These are phyloP conservation scores for Tagetes erecta DNA, from an alignment of 129 eudicot species.

Conservation along the genomic window DNA sequence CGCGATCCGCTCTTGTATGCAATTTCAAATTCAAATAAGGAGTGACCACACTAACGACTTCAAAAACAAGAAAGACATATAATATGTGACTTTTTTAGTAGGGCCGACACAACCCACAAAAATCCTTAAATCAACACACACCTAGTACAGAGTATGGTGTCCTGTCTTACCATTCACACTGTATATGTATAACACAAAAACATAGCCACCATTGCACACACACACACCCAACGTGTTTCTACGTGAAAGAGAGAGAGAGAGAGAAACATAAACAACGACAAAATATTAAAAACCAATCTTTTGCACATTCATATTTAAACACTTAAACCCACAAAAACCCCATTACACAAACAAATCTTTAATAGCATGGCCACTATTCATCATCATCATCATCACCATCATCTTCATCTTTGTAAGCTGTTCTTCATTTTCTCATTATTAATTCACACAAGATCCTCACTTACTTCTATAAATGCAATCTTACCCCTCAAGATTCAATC, in stretches of 20 bases:
- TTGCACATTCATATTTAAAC: slow-evolving; percentile 1
- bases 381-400: slow-evolving; percentile 18
- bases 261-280: neutral
- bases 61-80: slow-evolving; percentile 32
- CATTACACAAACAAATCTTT: slow-evolving; percentile 13
- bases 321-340: slow-evolving; percentile 39
- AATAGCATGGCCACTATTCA: slow-evolving; percentile 37
- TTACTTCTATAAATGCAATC: slow-evolving; percentile 36
- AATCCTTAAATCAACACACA: slow-evolving; percentile 35
- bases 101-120: slow-evolving; percentile 37
- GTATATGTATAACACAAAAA: slow-evolving; percentile 23
- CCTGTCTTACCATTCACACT: slow-evolving; percentile 25
- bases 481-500: slow-evolving; percentile 55
- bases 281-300: slow-evolving; percentile 7
- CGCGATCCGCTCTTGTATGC: slow-evolving; percentile 2
- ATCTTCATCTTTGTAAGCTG: slow-evolving; percentile 9
- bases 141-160: slow-evolving; percentile 39
- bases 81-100: slow-evolving; percentile 31
- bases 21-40: slow-evolving; percentile 32
- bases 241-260: slow-evolving; percentile 26
- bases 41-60: slow-evolving; percentile 30
- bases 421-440: slow-evolving; percentile 28
- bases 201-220: slow-evolving; percentile 27
- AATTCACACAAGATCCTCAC: slow-evolving; percentile 22
- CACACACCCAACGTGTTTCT: slow-evolving; percentile 21